These are phyloP conservation scores for Ogataea dorogensis DNA, from an alignment of 805 yeast species.

Conservation along the genomic window DNA sequence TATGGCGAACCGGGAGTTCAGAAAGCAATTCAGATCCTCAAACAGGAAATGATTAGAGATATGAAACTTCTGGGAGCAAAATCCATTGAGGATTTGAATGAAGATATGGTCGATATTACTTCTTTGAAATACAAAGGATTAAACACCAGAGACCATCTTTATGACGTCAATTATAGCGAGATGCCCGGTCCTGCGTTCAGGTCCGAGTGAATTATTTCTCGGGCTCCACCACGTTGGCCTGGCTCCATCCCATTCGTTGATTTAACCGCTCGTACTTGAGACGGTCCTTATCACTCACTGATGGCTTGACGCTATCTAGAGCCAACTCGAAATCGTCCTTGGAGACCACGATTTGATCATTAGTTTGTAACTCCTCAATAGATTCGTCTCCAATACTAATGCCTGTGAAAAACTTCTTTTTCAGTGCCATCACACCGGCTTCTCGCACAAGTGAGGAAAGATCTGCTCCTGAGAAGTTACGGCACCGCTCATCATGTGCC, in stretches of 20 bases:
- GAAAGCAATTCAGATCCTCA: slow-evolving; percentile 59
- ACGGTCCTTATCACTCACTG: slow-evolving; percentile 86
- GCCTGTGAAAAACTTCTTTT: slow-evolving; percentile 61
- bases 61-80: slow-evolving; percentile 67
- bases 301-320: slow-evolving; percentile 74
- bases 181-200: slow-evolving; percentile 35
- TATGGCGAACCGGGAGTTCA: slow-evolving; percentile 76
- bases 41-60: slow-evolving; percentile 59
- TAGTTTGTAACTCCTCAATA: slow-evolving; percentile 21
- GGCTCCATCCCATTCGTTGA: slow-evolving; percentile 72
- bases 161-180: slow-evolving; percentile 53
- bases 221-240: slow-evolving; percentile 22
- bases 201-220: slow-evolving; percentile 6
- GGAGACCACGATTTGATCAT: slow-evolving; percentile 49
- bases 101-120: slow-evolving; percentile 38
- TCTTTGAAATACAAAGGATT: slow-evolving; percentile 32
- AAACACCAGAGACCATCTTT: slow-evolving; percentile 51
- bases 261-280: slow-evolving; percentile 71
- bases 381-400: slow-evolving; percentile 48
- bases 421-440: slow-evolving; percentile 87
- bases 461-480: slow-evolving; percentile 96
- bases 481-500: slow-evolving; percentile 75
- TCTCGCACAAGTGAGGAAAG: slow-evolving; percentile 87
- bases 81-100: slow-evolving; percentile 43
- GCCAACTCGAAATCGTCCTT: slow-evolving; percentile 69